Base-by-base conservation (phyloP, 192 early-diverging fungal genomes). In the Backusella tarrabulga region DNA sequence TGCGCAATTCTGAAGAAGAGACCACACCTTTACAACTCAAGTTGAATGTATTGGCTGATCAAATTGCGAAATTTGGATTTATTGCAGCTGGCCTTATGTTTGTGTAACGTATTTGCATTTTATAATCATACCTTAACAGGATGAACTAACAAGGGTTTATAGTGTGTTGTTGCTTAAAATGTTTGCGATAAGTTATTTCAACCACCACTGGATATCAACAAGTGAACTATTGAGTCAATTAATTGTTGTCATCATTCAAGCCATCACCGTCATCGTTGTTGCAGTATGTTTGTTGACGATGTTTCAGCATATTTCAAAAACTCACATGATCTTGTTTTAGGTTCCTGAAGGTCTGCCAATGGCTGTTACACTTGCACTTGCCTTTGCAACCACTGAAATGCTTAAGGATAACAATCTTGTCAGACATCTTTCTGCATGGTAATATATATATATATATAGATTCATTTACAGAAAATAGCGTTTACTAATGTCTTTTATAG, bases 21-120 rank as follows among this genome's bases (percentile, higher is more conserved):
- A 93, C 90, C 71, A 99, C 97, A 36, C 97, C 97, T 26, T 90
- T 99, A 56, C 97, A 99, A 87, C 74, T 85, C 69, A 98, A 98
- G 85, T 90, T 99, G n/a, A 92, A 93, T 40, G 81, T 86, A 41
- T 86, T 99, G 29, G 96, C 97, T 11, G 95, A 99, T 81, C 87
- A 93, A 80, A 99, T 99, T 80, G 97, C 95, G 76, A 97, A 97
- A 84, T 90, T 96, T 80, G 97, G 96, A 54, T 88, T 94, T 81
- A 89, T 87, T 72, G 91, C 91, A 74, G 93, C 97, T 12, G 74
- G 93, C n/a, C 74, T 92, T 44, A 94, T 99, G 90, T 85, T 99
- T 54, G 76, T 97, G 40, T 85, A 90, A 72, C 41, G 56, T 63
- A 63, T 29, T 32, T 11, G 56, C 8, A 3, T 12, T 63, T 29